Base-by-base conservation (phyloP, 2,329 filamentous ascomycete genomes). In the Epichloe amarillans region DNA sequence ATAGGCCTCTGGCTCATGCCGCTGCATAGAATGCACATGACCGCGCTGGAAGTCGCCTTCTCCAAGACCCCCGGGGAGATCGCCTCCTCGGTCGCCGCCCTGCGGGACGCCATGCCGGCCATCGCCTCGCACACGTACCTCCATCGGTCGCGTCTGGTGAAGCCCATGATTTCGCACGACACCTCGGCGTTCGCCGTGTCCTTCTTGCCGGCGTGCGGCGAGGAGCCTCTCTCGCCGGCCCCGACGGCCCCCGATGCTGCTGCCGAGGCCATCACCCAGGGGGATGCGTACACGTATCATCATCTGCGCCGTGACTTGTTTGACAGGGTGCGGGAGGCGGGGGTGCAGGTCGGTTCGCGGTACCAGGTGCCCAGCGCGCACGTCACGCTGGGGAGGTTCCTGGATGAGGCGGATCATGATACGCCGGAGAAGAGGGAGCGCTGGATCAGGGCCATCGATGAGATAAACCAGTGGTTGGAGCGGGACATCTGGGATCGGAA, bases 1-100 rank as follows among this genome's bases (percentile, higher is more conserved):
- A n/a, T n/a, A 90, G 87, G 75, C 56, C 69, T 95, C 26, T 97
- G 91, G 91, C 73, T 91, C 42, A 94, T 95, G 85, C 88, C 90
- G 0, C 67, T 74, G 10, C 72, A 84, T 50, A 77, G 78, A 53
- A 82, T 95, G 62, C 91, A 97, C 67, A 80, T 95, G 69, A 97
- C 91, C 0, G 78, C 82, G 0, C 74, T 96, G 2, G 91, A 97
- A 65, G 72, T 95, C 30, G 80, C 84, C n/a, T 88, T 93, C 64
- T 89, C 84, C 23, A 81, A 81, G 47, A 88, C 86, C 0, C 69
- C 79, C 23, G 1, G 69, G 0, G 83, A 91, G 61, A 87, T 95
- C 45, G 73, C 75, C 11, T 63, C 67, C 1, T 70, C 94, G 11
- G 74, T 87, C 40, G 61, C 74, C 2, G 64, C 68, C 8, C 70